Evolutionary conservation across 129 eudicot genomes (phyloP).

Genomic region (Lonicera japonica): DNA sequence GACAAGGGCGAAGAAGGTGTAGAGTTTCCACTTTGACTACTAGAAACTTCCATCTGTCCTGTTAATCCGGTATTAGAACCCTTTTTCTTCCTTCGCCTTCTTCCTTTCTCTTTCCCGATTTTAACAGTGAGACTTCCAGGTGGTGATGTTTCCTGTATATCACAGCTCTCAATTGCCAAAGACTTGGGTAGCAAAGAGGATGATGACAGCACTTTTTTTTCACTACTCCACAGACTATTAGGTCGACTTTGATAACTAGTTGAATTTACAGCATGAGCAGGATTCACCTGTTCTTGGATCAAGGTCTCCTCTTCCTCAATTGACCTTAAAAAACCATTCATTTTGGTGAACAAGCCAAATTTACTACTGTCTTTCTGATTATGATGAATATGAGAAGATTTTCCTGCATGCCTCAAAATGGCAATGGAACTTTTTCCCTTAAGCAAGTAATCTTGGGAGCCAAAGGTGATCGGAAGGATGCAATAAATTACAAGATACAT

Average conservation of each 20-base stretch:
- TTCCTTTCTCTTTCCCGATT: conserved; percentile 64
- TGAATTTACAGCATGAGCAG: conserved; percentile 14
- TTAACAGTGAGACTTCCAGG: conserved; percentile 52
- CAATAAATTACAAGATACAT: conserved; percentile 26
- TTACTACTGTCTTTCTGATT: conserved; percentile 15
- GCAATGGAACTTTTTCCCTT: conserved; percentile 26
- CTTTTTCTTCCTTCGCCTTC: conserved; percentile 62
- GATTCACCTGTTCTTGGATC: conserved; percentile 6
- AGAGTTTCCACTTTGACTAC: conserved; percentile 93
- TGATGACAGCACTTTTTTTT: neutral
- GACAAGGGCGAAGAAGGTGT: conserved; percentile 89
- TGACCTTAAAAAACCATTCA: conserved; percentile 20
- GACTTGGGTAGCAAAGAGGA: conserved; percentile 18
- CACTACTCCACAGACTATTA: conserved; percentile 5
- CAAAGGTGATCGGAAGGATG: conserved; percentile 23
- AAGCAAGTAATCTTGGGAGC: conserved; percentile 15
- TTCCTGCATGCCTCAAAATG: conserved; percentile 1
- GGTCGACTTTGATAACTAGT: no score
- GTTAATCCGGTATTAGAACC: conserved; percentile 27
- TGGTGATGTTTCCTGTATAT: conserved; percentile 15
- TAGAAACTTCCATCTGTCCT: conserved; percentile 56
- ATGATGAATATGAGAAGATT: conserved; percentile 23
- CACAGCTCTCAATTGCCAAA: conserved; percentile 21
- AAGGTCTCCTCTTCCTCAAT: conserved; percentile 19
- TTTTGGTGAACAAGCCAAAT: conserved; percentile 11